A percentile compares a stretch with the other conserved stretches of the same genome.
Conservation (phyloP, 768 basidiomycete species). For the Exsudoporus frostii region DNA sequence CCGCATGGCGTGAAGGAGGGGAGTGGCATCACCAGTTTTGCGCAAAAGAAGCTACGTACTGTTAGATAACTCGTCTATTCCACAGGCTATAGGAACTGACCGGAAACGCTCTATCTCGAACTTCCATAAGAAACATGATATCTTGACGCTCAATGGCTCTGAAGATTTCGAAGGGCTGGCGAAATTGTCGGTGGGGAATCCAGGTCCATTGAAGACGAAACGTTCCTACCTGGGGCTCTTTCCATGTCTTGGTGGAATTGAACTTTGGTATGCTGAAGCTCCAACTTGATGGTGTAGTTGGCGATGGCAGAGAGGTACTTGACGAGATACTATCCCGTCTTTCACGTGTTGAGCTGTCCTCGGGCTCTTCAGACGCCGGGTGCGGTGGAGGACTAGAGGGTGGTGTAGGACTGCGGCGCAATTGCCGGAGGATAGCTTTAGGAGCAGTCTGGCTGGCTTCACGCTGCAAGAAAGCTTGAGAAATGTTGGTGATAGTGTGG, state of each 20-base stretch:
- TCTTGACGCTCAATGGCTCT: constrained; percentile 85
- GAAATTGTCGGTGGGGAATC: neutral
- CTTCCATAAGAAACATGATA: constrained; percentile 77
- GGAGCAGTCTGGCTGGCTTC: constrained; percentile 65
- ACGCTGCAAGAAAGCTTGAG: constrained; percentile 63
- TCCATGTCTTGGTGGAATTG: constrained; percentile 36
- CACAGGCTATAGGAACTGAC: constrained; percentile 40
- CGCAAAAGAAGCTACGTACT: constrained; percentile 65
- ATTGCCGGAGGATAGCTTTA: constrained; percentile 52
- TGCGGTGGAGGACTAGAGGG: constrained; percentile 21
- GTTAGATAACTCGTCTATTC: neutral
- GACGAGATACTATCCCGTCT: constrained; percentile 17
- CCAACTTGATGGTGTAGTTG: constrained; percentile 13
- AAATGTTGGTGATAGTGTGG: constrained; percentile 21
- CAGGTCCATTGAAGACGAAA: neutral
- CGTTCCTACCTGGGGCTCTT: constrained; percentile 48
- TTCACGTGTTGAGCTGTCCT: constrained; percentile 7
- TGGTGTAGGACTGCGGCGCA: constrained; percentile 45
- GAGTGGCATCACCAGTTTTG: constrained; percentile 81
- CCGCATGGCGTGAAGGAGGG: constrained; percentile 87
- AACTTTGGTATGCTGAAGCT: constrained; percentile 13
- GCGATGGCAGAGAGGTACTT: constrained; percentile 22
- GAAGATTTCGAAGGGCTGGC: constrained; percentile 64
- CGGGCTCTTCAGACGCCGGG: constrained; percentile 21
- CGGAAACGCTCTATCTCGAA: constrained; percentile 75